A percentile compares a stretch with the other conserved stretches of the same genome.
Evolutionary conservation across 129 eudicot species (phyloP).

Genomic region (Tagetes erecta): DNA sequence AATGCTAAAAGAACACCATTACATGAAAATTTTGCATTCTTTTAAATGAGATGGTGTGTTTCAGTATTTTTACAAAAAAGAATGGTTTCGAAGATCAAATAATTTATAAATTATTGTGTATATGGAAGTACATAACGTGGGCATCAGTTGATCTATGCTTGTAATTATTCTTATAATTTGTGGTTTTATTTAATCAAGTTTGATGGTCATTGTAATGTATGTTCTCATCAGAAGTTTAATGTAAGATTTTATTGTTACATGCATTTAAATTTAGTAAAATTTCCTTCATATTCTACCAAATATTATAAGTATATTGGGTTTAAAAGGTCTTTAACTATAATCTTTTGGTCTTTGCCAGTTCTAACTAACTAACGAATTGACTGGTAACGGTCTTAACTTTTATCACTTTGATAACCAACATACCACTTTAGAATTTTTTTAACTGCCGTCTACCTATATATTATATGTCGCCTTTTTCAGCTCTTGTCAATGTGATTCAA

Average conservation of each 20-base stretch:
- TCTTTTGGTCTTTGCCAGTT: too few species aligned
- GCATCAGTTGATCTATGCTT: not conserved
- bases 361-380: too few species aligned
- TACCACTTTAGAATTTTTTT: too few species aligned
- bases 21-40: not conserved
- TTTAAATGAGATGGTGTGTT: not conserved
- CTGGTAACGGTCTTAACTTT: too few species aligned
- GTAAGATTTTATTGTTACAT: not conserved
- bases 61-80: constrained; percentile 10
- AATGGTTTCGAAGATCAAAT: not conserved
- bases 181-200: constrained; percentile 18
- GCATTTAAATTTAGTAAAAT: too few species aligned
- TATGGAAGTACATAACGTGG: not conserved
- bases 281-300: too few species aligned
- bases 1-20: not conserved
- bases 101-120: constrained; percentile 18
- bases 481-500: too few species aligned
- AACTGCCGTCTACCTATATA: too few species aligned
- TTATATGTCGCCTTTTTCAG: too few species aligned
- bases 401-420: too few species aligned
- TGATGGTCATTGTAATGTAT: not conserved
- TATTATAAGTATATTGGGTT: too few species aligned
- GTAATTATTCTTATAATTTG: not conserved
- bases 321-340: too few species aligned
- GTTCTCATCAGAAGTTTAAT: not conserved